Conservation (phyloP, 2,329 filamentous ascomycete species). For the Pestalotiopsis sp. region DNA sequence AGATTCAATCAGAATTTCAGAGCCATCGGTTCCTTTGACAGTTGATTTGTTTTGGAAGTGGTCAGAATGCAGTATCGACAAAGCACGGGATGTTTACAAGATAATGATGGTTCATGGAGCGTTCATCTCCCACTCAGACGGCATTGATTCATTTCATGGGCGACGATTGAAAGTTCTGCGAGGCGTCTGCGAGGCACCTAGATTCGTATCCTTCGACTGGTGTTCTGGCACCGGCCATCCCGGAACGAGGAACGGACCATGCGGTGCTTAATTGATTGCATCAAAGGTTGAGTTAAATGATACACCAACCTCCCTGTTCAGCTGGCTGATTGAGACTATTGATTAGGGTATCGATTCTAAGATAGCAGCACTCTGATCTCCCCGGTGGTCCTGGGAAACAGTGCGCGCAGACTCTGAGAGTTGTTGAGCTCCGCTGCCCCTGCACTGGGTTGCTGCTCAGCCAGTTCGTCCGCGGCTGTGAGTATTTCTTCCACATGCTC, state of each 20-base stretch:
- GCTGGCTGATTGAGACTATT: background rate
- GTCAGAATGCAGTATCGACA: too few relatives aligned
- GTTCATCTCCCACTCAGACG: background rate
- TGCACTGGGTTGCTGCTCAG: constrained; percentile 25
- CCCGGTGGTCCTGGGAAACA: constrained; percentile 62
- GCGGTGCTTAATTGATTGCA: background rate
- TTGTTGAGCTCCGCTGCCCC: constrained; percentile 26
- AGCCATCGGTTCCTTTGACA: too few relatives aligned
- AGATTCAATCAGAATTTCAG: too few relatives aligned
- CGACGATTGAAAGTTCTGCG: background rate
- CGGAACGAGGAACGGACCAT: background rate
- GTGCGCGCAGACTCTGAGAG: constrained; percentile 37
- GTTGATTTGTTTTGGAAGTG: too few relatives aligned
- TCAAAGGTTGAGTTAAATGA: background rate
- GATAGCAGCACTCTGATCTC: constrained; percentile 64
- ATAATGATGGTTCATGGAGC: background rate
- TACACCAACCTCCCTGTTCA: background rate
- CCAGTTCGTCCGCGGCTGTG: constrained; percentile 42
- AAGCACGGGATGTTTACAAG: background rate
- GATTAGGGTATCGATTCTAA: constrained; percentile 27
- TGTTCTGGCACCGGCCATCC: background rate
- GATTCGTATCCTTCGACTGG: background rate
- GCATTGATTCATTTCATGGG: background rate
- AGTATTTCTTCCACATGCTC: constrained; percentile 59
- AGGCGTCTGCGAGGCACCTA: background rate